Evolutionary conservation across 2,329 filamentous ascomycete species (phyloP), one percentile per base, ranked within the genome.

Genomic region (Pseudopithomyces maydicus): DNA sequence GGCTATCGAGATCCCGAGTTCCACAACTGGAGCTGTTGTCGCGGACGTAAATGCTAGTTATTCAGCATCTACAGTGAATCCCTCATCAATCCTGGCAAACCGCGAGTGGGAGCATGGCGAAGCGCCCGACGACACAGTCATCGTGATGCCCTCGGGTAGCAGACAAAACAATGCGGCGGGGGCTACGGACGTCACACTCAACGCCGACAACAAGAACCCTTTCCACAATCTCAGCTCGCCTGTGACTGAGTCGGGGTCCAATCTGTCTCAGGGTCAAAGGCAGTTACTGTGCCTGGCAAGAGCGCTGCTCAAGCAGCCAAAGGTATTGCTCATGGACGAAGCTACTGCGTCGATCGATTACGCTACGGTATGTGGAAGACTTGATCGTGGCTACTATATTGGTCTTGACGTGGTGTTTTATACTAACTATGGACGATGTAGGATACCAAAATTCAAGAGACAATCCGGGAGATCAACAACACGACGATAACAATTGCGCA

Each of bases 281-380:
- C 95, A 99, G 77, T 88, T 99, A 10, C 82, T 99, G 54, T 99
- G 95, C 73, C 86, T 99, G 10, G 95, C 94, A 0, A 89, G 95
- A 54, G 95, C 95, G 0, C 86, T 99, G 65, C 88, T 99, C 61
- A 97, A 96, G 78, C 86, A 87, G 33, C 93, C 95, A 0, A 93
- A 90, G 63, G 92, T 99, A 1, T 82, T 99, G n/a, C 89, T 99
- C 71, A 98, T 99, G 95, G 95, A 99, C 76, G 95, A 99, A 80
- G 95, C 95, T 0, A 99, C 95, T 0, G 95, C 95, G 0, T 96
- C 91, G 0, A 98, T 99, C 70, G 95, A 99, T 78, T 98, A 98
- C 77, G 90, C 88, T 5, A 99, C 95, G 1, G 38, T 41, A 41
- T 17, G 38, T 41, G 19, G 14, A 14, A 6, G 12, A 36, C 11